Percentiles rank a stretch among this genome's conserved stretches.
These are phyloP conservation scores for Rhizoctonia solani DNA, from an alignment of 1,284 basidiomycete genomes.

Conservation along the genomic window DNA sequence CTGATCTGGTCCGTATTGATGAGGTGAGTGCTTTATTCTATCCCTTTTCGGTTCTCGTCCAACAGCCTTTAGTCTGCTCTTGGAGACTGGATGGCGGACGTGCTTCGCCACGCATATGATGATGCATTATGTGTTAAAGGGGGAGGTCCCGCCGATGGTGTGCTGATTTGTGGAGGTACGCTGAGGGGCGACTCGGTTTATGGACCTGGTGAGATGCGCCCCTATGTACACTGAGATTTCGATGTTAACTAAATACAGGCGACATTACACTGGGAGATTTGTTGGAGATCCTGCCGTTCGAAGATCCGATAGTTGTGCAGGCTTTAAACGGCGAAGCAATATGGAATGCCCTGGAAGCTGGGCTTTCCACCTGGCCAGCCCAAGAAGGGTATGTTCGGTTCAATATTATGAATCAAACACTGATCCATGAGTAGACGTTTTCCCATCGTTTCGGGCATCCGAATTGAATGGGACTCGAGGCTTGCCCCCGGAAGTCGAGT, in stretches of 20 bases:
- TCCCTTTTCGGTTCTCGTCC: not conserved
- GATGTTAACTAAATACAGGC: slow-evolving; percentile 51
- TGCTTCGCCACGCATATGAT: slow-evolving; percentile 84
- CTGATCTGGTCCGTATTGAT: slow-evolving; percentile 68
- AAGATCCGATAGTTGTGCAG: slow-evolving; percentile 82
- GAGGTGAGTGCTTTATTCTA: slow-evolving; percentile 54
- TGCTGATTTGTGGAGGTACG: slow-evolving; percentile 84
- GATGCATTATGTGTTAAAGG: slow-evolving; percentile 68
- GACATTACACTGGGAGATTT: slow-evolving; percentile 81
- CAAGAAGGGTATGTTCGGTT: slow-evolving; percentile 75
- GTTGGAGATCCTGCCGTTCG: slow-evolving; percentile 86
- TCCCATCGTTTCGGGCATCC: slow-evolving; percentile 84
- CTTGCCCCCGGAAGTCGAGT: slow-evolving; percentile 71
- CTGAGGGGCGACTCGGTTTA: slow-evolving; percentile 86
- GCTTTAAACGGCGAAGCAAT: slow-evolving; percentile 81
- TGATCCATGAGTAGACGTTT: slow-evolving; percentile 65
- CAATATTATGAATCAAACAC: not conserved
- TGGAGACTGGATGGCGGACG: slow-evolving; percentile 90
- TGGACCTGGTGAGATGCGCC: slow-evolving; percentile 63
- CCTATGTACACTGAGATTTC: not conserved
- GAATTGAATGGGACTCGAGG: slow-evolving; percentile 85
- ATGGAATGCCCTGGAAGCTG: slow-evolving; percentile 81
- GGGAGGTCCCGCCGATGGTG: slow-evolving; percentile 71
- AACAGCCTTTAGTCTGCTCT: slow-evolving; percentile 62
- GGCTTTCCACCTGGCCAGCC: slow-evolving; percentile 79